Base-by-base conservation (phyloP, 2,329 filamentous ascomycete species). In the Paecilomyces fulvus region DNA sequence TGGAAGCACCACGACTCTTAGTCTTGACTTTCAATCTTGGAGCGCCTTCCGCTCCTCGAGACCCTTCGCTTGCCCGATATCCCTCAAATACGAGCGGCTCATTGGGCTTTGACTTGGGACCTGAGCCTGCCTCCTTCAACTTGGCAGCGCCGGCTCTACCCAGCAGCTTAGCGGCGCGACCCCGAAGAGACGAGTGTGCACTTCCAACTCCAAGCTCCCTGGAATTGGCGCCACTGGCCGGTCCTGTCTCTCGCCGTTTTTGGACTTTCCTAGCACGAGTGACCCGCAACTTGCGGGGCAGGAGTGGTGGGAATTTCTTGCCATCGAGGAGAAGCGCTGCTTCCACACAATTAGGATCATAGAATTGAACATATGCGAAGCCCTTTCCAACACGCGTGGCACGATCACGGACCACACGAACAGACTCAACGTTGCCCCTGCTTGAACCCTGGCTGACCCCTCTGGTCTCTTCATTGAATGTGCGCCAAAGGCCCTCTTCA, bases 281-380 rank as follows among this genome's bases (percentile, higher is more conserved):
- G 51, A 99, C 92, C 55, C 94, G 88, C 31, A 99, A 79, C 62
- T 86, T 83, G 50, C 94, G 86, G 9, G 92, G 92, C n/a, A 97
- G 84, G 83, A 96, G 86, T 17, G 92, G 92, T 14, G 92, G 91
- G 67, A 92, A 97, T 65, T 89, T 94, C 79, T 97, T 95, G 60
- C 85, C 92, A 70, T 96, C 83, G 59, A 92, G 83, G 43, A 95
- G 81, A 11, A 99, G 81, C 1, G 94, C 94, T n/a, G 88, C 83
- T 73, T 99, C 94, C 50, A 99, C 92, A 49, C 87, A 80, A 65
- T 95, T 96, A 60, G 81, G 84, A 65, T 97, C 90, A 78, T 87
- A 84, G 74, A 99, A 99, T 69, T 99, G 94, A 14, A 99, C 92
- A 67, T 99, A 99, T 60, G 95, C 95, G 68, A 99, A 90, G 3